A percentile compares a stretch with the other conserved stretches of the same genome.
Evolutionary conservation across 495 filamentous ascomycete species (phyloP).

Genomic region (Penicillium macrosclerotiorum): DNA sequence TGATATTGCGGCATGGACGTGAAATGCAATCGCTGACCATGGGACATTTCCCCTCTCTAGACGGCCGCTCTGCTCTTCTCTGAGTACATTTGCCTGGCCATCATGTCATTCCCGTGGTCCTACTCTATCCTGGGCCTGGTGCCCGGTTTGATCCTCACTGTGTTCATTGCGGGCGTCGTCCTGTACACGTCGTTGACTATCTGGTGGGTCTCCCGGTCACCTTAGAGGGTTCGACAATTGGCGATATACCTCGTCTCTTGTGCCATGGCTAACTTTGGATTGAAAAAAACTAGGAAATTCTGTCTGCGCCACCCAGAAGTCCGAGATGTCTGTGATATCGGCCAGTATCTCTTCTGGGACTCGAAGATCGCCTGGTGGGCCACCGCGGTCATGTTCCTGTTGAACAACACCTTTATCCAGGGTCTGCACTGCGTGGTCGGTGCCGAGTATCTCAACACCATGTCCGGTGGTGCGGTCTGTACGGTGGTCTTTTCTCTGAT

Average conservation of each 20-base stretch:
- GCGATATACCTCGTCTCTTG: constrained; percentile 1
- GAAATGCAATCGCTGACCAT: too few relatives aligned
- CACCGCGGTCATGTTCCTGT: constrained; percentile 82
- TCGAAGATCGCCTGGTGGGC: constrained; percentile 77
- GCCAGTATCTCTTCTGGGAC: constrained; percentile 82
- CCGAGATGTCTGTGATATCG: constrained; percentile 87
- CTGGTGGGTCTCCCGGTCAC: constrained; percentile 51
- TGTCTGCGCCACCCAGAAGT: constrained; percentile 84
- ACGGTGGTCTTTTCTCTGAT: constrained; percentile 74
- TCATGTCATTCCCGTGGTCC: constrained; percentile 91
- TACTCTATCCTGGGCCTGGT: constrained; percentile 84
- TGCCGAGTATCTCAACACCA: constrained; percentile 82
- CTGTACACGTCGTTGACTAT: constrained; percentile 82
- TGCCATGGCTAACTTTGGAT: too few relatives aligned
- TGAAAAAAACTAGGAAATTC: constrained; percentile 80
- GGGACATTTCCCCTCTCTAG: constrained; percentile 49
- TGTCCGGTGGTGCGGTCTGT: constrained; percentile 62
- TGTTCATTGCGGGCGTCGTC: constrained; percentile 69
- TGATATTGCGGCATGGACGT: too few relatives aligned
- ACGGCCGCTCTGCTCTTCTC: constrained; percentile 84
- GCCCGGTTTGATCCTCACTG: constrained; percentile 80
- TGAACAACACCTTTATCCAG: constrained; percentile 91
- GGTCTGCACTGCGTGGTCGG: constrained; percentile 77
- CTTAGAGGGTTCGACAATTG: not conserved
- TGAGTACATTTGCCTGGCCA: constrained; percentile 90